A percentile compares a stretch with the other conserved stretches of the same genome.
phyloP scores from a whole-genome alignment of 805 yeast genomes.

The Teunomyces aglyptinius region DNA sequence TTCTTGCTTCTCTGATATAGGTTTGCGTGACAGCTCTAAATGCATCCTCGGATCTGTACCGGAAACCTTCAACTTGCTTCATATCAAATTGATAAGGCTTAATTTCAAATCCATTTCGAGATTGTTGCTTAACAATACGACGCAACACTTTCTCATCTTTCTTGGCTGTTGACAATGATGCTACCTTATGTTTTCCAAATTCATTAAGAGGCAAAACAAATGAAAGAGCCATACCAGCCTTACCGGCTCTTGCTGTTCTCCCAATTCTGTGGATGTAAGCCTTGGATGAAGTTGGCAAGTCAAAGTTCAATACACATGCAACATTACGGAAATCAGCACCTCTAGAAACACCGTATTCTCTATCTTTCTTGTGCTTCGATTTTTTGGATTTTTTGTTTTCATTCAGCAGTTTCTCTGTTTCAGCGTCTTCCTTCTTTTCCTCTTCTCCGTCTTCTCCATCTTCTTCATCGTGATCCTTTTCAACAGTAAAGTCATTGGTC shows the following conservation, averaged over 20 bases:
- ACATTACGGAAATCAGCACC: conserved; percentile 97
- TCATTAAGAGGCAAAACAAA: conserved; percentile 83
- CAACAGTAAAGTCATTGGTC: conserved; percentile 55
- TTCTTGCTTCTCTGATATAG: conserved; percentile 89
- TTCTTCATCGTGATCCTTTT: conserved; percentile 48
- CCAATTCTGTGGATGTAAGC: conserved; percentile 93
- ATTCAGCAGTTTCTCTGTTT: conserved; percentile 11
- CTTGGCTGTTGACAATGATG: conserved; percentile 66
- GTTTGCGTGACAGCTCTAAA: conserved; percentile 90
- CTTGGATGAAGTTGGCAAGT: conserved; percentile 84
- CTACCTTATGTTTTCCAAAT: conserved; percentile 84
- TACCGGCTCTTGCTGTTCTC: conserved; percentile 97
- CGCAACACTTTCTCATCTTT: conserved; percentile 83
- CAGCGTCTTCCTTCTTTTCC: conserved; percentile 18
- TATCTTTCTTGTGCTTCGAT: conserved; percentile 45
- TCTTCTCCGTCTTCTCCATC: conserved; percentile 27
- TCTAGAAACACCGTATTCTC: conserved; percentile 91
- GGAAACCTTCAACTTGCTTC: conserved; percentile 90
- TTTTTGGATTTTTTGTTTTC: conserved; percentile 14
- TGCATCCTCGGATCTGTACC: conserved; percentile 96
- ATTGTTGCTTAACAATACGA: conserved; percentile 75
- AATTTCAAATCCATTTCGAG: conserved; percentile 67
- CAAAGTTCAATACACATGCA: conserved; percentile 94
- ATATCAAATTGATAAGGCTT: conserved; percentile 89
- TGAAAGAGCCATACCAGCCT: conserved; percentile 90